Base-by-base conservation (phyloP, 2,329 filamentous ascomycete genomes). In the Epichloe elymi region DNA sequence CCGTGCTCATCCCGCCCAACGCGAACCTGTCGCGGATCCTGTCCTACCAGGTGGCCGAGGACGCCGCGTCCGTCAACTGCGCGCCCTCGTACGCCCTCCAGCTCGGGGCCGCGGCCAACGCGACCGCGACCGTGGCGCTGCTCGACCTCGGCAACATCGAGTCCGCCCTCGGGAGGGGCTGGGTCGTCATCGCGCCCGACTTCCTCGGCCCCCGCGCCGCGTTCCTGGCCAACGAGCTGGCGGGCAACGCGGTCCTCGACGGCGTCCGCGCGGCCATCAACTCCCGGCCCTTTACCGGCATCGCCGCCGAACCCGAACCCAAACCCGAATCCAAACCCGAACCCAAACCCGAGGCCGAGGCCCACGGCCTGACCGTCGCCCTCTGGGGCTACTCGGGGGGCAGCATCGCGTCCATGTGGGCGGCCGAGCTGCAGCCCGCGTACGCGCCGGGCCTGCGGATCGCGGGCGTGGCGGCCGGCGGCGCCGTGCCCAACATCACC, bases 161-260 rank as follows among this genome's bases (percentile, higher is more conserved):
- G 33, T 52, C 49, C 0, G 57, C 55, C 5, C 67, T 78, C 1
- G 60, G 63, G 4, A 48, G 64, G 55, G 73, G 73, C 8, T 76
- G 72, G 72, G 62, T 70, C 20, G 70, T 78, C 33, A 70, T 67
- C 15, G 61, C 71, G 64, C 72, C 74, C 0, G 75, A 78, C 56
- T 67, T 67, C 50, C 65, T 73, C 49, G 71, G 71, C 0, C 69
- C 69, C 2, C 59, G 60, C 14, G 71, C 69, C 1, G 65, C 70
- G 2, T 76, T 71, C 55, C 58, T 65, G 0, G 67, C 68, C 12
- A 69, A 69, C 44, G 60, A 61, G 7, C 61, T 67, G 17, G 65
- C 67, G 3, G 72, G 69, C 0, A 64, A 74, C 37, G 66, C 69
- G 0, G 68, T 66, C 12, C 61, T 74, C 12, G 69, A 75, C 55